Percentiles rank a stretch among this genome's conserved stretches.
These are phyloP conservation scores for Bauhinia variegata DNA, from an alignment of 306 rosid genomes.

Conservation along the genomic window DNA sequence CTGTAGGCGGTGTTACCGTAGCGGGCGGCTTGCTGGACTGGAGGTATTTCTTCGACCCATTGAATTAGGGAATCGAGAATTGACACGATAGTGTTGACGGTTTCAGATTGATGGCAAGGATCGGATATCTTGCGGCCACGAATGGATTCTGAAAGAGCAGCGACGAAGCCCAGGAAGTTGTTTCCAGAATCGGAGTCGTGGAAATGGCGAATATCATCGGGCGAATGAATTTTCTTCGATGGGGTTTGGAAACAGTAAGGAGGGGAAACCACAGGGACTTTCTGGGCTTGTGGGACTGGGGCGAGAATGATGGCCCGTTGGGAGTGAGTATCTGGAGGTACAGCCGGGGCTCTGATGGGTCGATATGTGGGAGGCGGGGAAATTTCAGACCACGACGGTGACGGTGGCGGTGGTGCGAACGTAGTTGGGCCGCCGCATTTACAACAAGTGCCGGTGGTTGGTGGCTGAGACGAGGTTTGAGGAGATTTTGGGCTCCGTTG, in stretches of 20 bases:
- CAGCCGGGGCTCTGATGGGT: constrained; percentile 87
- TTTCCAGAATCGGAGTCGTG: constrained; percentile 66
- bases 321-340: constrained; percentile 66
- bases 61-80: constrained; percentile 62
- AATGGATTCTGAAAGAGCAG: constrained; percentile 79
- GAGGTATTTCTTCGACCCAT: constrained; percentile 86
- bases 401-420: constrained; percentile 56
- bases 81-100: constrained; percentile 45
- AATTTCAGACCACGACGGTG: constrained; percentile 55
- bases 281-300: constrained; percentile 80
- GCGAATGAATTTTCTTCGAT: constrained; percentile 67
- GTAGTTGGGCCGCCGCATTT: too few species aligned
- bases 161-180: constrained; percentile 82
- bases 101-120: constrained; percentile 58
- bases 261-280: constrained; percentile 54
- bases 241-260: constrained; percentile 68
- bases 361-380: constrained; percentile 86
- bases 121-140: constrained; percentile 69
- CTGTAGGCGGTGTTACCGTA: constrained; percentile 84
- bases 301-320: constrained; percentile 81
- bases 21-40: constrained; percentile 66
- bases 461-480: constrained; percentile 16
- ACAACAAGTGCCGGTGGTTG: constrained; percentile 39
- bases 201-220: constrained; percentile 68
- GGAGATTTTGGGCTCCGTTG: neutral